Base-by-base conservation (phyloP, 495 filamentous ascomycete species). In the Aspergillus hancockii region DNA sequence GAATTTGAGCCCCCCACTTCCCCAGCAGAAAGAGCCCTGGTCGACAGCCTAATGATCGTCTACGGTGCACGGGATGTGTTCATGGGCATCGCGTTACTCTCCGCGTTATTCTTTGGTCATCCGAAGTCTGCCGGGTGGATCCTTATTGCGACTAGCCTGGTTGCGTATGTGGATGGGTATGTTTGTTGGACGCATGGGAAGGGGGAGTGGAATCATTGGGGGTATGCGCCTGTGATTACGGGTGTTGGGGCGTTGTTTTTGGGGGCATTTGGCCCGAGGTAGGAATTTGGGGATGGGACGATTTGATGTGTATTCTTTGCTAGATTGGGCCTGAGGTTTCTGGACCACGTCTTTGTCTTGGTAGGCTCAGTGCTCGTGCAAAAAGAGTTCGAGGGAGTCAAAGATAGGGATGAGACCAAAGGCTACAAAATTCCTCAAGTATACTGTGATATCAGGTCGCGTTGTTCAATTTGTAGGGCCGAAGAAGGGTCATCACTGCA, bases 121-220 rank as follows among this genome's bases (percentile, higher is more conserved):
- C 58, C 69, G 8, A 74, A 73, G 61, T 70, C 75, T 0, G 58
- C 79, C 23, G 81, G 80, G 5, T 75, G 71, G 74, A 79, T 76
- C 16, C 49, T 83, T 47, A 60, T 82, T 32, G 74, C 77, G 5
- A 70, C 56, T 14, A 74, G 74, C 59, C 69, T 59, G 16, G 73
- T 81, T 12, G 81, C 81, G 13, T 65, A 69, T 49, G 76, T 63
- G 7, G 81, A 85, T 72, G 82, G 83, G 0, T 50, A 54, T 10
- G 68, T 83, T 4, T 79, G 75, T 34, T 73, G 69, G 61, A 66
- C 38, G 6, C 63, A 76, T 50, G 77, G 75, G 10, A 60, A 69
- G 28, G 81, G 80, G 21, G 64, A 83, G 60, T 79, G 78, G 81
- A 76, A 73, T 65, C 83, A 85, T 63, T 85, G 81, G 80, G 74